These are phyloP conservation scores for Cyclospora cayetanensis DNA, from an alignment of 169 alveolate species.

Conservation along the genomic window DNA sequence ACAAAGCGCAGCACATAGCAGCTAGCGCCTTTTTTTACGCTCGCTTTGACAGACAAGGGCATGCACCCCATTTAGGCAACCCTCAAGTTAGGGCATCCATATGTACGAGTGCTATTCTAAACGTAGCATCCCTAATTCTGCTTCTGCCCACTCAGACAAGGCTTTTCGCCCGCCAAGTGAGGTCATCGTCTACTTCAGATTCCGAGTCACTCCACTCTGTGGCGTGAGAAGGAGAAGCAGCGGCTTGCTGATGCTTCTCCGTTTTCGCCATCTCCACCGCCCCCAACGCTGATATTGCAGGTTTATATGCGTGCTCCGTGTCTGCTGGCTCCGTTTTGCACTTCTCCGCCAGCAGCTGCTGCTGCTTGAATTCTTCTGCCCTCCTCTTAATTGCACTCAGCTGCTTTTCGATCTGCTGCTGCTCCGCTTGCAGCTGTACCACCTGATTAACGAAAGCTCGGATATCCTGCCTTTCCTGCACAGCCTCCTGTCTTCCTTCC, in stretches of 20 bases:
- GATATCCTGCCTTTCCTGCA: neutral
- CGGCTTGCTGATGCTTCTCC: conserved; percentile 2
- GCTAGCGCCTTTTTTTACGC: too few species aligned
- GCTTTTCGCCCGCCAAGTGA: conserved; percentile 2
- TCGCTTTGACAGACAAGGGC: too few species aligned
- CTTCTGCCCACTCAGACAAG: conserved; percentile 1
- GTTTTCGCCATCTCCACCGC: neutral
- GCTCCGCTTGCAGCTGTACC: conserved; percentile 37
- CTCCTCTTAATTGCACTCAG: neutral
- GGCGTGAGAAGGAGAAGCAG: too few species aligned
- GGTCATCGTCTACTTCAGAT: conserved; percentile 13
- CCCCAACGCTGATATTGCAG: neutral
- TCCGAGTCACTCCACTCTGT: neutral
- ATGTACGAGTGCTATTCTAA: too few species aligned
- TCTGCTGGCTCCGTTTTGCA: neutral
- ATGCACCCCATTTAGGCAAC: too few species aligned
- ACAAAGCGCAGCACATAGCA: too few species aligned
- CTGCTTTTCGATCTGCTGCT: conserved; percentile 40
- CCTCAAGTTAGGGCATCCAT: too few species aligned
- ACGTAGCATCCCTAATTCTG: too few species aligned
- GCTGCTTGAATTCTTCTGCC: neutral
- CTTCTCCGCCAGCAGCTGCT: neutral
- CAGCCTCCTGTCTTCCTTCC: conserved; percentile 1
- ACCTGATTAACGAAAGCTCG: neutral
- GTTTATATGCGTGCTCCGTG: neutral